Evolutionary conservation across 2,329 filamentous ascomycete species (phyloP).

Genomic region (Achaetomium macrosporum): DNA sequence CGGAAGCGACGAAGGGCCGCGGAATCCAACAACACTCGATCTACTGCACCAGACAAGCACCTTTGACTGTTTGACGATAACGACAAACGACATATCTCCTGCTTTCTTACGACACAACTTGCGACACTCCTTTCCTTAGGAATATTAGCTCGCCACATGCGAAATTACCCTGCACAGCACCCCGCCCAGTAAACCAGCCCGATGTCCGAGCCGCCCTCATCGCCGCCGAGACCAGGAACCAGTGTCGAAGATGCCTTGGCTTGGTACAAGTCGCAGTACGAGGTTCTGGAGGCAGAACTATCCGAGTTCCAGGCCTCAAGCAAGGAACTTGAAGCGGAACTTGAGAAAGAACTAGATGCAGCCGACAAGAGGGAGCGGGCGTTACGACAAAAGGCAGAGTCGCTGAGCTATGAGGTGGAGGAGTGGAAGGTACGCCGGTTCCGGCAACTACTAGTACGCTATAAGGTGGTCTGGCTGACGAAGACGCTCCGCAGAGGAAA

Average conservation of each 20-base stretch:
- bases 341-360: slow-evolving; percentile 93
- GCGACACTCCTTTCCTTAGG: slow-evolving; percentile 10
- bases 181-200: slow-evolving; percentile 16
- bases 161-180: slow-evolving; percentile 10
- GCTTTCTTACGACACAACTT: slow-evolving; percentile 7
- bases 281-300: slow-evolving; percentile 83
- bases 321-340: slow-evolving; percentile 85
- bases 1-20: slow-evolving; percentile 1
- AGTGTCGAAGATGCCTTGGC: slow-evolving; percentile 68
- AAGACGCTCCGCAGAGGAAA: slow-evolving; percentile 60
- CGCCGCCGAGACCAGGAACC: slow-evolving; percentile 51
- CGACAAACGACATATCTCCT: slow-evolving; percentile 13
- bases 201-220: slow-evolving; percentile 58
- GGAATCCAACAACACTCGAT: not conserved
- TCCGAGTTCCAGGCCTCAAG: slow-evolving; percentile 92
- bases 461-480: slow-evolving; percentile 11
- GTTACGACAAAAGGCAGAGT: slow-evolving; percentile 81
- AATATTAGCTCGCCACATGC: slow-evolving; percentile 17
- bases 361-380: slow-evolving; percentile 88
- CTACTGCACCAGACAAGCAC: not conserved
- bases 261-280: slow-evolving; percentile 96
- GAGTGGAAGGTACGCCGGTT: slow-evolving; percentile 74
- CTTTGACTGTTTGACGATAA: slow-evolving; percentile 6
- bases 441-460: not conserved
- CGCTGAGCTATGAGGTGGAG: slow-evolving; percentile 79